These are phyloP conservation scores for Oryza nivara DNA, from an alignment of 176 grass and related monocot species.

Conservation along the genomic window DNA sequence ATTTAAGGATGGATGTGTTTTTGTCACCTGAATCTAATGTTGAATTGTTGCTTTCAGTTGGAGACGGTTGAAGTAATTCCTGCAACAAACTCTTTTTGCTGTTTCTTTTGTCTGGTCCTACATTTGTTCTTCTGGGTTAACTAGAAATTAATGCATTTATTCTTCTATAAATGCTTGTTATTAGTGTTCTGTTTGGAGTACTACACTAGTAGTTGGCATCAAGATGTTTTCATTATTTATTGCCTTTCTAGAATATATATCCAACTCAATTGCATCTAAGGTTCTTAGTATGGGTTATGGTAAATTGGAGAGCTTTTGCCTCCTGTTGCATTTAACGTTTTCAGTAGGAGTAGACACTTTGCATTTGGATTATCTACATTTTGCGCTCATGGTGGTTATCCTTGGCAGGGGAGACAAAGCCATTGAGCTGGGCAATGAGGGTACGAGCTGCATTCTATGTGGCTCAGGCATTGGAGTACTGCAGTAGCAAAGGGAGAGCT, in stretches of 20 bases:
- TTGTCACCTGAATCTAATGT: slow-evolving; percentile 7
- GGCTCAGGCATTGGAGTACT: slow-evolving; percentile 79
- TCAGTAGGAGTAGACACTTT: not conserved
- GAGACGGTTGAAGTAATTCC: not conserved
- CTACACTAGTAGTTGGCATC: not conserved
- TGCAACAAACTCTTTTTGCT: not conserved
- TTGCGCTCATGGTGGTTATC: slow-evolving; percentile 17
- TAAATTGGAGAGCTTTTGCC: not conserved
- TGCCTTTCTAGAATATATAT: not conserved
- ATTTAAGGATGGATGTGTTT: slow-evolving; percentile 25
- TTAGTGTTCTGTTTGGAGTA: not conserved
- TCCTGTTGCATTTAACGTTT: slow-evolving; percentile 21
- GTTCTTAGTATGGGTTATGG: not conserved
- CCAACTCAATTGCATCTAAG: slow-evolving; percentile 14
- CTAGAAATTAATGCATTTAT: not conserved
- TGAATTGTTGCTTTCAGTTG: not conserved
- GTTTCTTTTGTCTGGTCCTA: slow-evolving; percentile 8
- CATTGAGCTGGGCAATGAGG: slow-evolving; percentile 84
- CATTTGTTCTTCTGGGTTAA: slow-evolving; percentile 19
- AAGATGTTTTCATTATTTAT: not conserved
- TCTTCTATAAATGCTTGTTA: slow-evolving; percentile 18
- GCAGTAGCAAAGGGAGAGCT: slow-evolving; percentile 66
- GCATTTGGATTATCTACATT: not conserved
- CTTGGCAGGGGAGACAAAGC: slow-evolving; percentile 79
- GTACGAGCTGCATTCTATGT: slow-evolving; percentile 77